phyloP scores from a whole-genome alignment of 352 stramenopile species.

The Globisporangium takayamanum region DNA sequence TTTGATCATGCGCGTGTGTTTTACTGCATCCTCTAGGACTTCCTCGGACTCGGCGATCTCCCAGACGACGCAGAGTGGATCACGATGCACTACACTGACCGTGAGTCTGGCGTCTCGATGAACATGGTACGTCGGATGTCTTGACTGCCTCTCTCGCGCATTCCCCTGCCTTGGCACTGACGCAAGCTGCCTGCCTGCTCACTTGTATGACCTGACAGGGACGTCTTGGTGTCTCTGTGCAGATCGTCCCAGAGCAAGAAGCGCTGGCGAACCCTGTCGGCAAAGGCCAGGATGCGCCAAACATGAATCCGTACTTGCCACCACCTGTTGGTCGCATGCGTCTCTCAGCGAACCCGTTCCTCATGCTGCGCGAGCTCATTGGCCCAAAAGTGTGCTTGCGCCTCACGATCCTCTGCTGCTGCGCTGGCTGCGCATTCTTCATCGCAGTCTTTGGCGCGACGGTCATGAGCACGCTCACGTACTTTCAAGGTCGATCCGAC shows the following conservation, averaged over 20 bases:
- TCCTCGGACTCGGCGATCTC: slow-evolving; percentile 66
- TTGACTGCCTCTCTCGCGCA: neutral
- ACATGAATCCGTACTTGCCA: slow-evolving; percentile 88
- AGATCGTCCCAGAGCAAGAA: slow-evolving; percentile 85
- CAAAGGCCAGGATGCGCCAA: slow-evolving; percentile 76
- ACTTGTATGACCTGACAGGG: slow-evolving; percentile 18
- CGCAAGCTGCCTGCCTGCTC: too few relatives aligned
- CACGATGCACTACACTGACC: slow-evolving; percentile 69
- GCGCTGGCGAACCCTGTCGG: slow-evolving; percentile 66
- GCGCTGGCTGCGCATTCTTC: slow-evolving; percentile 50
- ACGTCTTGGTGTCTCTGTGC: slow-evolving; percentile 46
- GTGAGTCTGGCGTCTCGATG: slow-evolving; percentile 52
- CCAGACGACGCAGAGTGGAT: slow-evolving; percentile 74
- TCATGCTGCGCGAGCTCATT: slow-evolving; percentile 71
- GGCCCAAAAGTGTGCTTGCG: slow-evolving; percentile 52
- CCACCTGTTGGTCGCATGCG: slow-evolving; percentile 82
- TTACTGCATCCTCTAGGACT: slow-evolving; percentile 26
- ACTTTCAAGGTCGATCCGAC: slow-evolving; percentile 25
- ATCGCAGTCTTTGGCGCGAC: slow-evolving; percentile 62
- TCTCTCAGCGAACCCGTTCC: slow-evolving; percentile 76
- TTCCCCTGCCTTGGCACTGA: too few relatives aligned
- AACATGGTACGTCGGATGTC: slow-evolving; percentile 33
- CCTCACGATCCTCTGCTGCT: slow-evolving; percentile 45
- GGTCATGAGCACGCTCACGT: slow-evolving; percentile 75
- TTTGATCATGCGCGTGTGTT: neutral